phyloP scores from a whole-genome alignment of 1,139 yeast genomes.

The Kodamaea ohmeri region DNA sequence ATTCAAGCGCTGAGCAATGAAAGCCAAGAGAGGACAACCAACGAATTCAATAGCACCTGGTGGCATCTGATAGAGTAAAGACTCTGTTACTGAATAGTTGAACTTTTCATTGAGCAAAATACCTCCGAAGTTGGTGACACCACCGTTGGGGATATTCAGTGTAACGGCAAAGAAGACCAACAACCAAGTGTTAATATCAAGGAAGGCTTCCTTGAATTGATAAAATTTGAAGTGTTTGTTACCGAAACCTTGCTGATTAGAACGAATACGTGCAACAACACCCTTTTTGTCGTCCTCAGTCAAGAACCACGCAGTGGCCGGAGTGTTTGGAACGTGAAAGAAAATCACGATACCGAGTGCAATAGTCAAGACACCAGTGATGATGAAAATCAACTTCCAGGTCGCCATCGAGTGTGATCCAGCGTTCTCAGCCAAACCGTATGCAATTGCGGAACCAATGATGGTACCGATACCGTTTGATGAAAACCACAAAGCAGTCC shows the following conservation, averaged over 20 bases:
- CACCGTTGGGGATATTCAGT: constrained; percentile 52
- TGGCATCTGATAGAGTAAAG: constrained; percentile 35
- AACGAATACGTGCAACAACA: constrained; percentile 34
- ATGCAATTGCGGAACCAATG: constrained; percentile 54
- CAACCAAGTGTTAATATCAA: constrained; percentile 44
- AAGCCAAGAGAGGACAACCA: constrained; percentile 36
- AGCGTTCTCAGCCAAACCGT: constrained; percentile 29
- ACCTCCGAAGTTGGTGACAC: constrained; percentile 47
- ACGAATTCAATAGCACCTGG: constrained; percentile 41
- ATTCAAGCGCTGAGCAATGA: constrained; percentile 10
- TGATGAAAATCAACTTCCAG: constrained; percentile 49
- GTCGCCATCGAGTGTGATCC: constrained; percentile 33
- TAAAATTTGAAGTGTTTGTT: constrained; percentile 49
- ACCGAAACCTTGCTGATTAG: constrained; percentile 55
- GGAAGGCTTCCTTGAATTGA: constrained; percentile 55
- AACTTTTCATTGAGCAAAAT: constrained; percentile 45
- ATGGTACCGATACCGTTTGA: constrained; percentile 52
- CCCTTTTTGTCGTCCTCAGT: constrained; percentile 40
- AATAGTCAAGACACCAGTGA: constrained; percentile 48
- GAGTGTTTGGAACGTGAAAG: constrained; percentile 51
- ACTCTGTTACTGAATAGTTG: constrained; percentile 39
- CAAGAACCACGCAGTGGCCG: constrained; percentile 49
- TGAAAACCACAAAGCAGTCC: constrained; percentile 50
- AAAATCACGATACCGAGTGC: constrained; percentile 41
- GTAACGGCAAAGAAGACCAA: constrained; percentile 38